These are phyloP conservation scores for Vairimorpha apis DNA, from an alignment of 371 early-diverging fungal species.

Conservation along the genomic window DNA sequence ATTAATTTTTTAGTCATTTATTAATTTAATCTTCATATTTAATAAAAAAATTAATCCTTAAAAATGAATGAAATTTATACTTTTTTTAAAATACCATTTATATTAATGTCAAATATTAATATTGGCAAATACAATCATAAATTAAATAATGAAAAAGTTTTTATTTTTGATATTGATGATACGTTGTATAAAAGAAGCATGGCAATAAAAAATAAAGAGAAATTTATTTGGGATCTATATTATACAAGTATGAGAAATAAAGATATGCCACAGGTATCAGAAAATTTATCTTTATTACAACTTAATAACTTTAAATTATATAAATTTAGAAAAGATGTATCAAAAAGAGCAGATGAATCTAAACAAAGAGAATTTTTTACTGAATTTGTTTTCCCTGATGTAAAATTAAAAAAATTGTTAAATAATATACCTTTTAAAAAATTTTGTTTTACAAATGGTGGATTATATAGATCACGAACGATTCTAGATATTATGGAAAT, in stretches of 20 bases:
- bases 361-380: conserved; percentile 2
- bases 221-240: not conserved
- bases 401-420: conserved; percentile 17
- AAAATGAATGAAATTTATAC: no score
- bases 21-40: no score
- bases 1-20: no score
- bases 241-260: not conserved
- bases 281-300: not conserved
- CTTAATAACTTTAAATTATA: not conserved
- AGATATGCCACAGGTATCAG: not conserved
- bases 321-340: not conserved
- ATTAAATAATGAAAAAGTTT: conserved; percentile 21
- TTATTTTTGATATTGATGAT: conserved; percentile 55
- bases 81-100: no score
- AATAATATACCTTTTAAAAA: conserved; percentile 22
- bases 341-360: not conserved
- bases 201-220: conserved; percentile 19
- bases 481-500: conserved; percentile 30
- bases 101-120: no score
- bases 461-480: conserved; percentile 19
- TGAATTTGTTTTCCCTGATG: conserved; percentile 25
- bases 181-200: conserved; percentile 35
- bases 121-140: not conserved
- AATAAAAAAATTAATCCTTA: no score
- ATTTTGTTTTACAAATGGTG: conserved; percentile 50